Conservation (phyloP, 2,329 filamentous ascomycete species). For the Fusarium dimerum region DNA sequence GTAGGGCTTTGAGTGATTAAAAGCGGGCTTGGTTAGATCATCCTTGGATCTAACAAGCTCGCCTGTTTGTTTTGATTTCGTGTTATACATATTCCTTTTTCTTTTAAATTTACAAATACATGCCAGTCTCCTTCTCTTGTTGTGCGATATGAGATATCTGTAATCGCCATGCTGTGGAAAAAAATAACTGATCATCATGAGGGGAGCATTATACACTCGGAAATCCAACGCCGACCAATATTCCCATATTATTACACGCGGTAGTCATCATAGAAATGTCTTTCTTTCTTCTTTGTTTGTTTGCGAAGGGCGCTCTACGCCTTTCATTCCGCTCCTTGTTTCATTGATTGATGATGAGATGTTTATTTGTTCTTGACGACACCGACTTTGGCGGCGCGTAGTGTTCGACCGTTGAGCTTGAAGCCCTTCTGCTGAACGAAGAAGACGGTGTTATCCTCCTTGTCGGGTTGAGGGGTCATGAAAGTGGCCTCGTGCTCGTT, state of each 20-base stretch:
- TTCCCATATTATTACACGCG: constrained; percentile 37
- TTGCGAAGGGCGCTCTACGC: neutral
- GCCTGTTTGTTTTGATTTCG: neutral
- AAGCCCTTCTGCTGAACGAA: constrained; percentile 95
- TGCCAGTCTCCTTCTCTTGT: constrained; percentile 22
- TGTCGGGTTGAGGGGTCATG: constrained; percentile 82
- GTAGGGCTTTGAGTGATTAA: neutral
- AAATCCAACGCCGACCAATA: constrained; percentile 37
- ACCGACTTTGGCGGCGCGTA: constrained; percentile 93
- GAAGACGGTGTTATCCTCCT: constrained; percentile 90
- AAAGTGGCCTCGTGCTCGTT: constrained; percentile 97
- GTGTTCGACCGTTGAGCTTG: constrained; percentile 83
- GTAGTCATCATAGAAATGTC: constrained; percentile 15
- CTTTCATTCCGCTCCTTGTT: constrained; percentile 8
- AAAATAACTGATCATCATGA: constrained; percentile 39
- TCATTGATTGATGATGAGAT: neutral
- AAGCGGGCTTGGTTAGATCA: constrained; percentile 4
- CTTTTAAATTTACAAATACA: constrained; percentile 23
- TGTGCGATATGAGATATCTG: constrained; percentile 21
- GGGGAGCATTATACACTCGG: constrained; percentile 47
- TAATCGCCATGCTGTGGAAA: constrained; percentile 30
- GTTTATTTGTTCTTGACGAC: constrained; percentile 78
- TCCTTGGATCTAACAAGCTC: constrained; percentile 1
- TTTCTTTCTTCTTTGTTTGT: neutral
- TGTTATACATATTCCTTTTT: constrained; percentile 26